These are phyloP conservation scores for Lactuca sativa DNA, from an alignment of 129 eudicot genomes.

Conservation along the genomic window DNA sequence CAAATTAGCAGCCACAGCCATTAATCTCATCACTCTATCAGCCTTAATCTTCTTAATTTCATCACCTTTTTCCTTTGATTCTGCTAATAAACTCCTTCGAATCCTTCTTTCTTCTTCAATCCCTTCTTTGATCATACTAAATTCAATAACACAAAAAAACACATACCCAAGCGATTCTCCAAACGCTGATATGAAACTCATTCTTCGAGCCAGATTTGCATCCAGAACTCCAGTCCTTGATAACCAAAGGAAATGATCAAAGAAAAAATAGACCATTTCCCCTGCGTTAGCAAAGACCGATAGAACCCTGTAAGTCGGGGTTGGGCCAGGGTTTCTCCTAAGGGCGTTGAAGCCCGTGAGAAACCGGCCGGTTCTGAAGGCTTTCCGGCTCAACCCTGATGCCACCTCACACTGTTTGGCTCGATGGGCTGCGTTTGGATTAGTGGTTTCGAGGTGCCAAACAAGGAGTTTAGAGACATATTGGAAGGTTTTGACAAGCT, in stretches of 20 bases:
- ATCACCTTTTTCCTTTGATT: slow-evolving; percentile 31
- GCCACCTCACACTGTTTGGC: slow-evolving; percentile 95
- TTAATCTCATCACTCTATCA: slow-evolving; percentile 91
- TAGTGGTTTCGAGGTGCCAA: slow-evolving; percentile 56
- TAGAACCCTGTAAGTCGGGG: slow-evolving; percentile 46
- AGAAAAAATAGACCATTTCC: slow-evolving; percentile 97
- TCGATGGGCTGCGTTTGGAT: slow-evolving; percentile 54
- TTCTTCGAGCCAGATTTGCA: slow-evolving; percentile 59
- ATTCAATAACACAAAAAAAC: slow-evolving; percentile 69
- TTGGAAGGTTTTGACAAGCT: slow-evolving; percentile 93
- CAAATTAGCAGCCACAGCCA: slow-evolving; percentile 92
- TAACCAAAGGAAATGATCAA: slow-evolving; percentile 90
- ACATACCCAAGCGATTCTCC: slow-evolving; percentile 95
- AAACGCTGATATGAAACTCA: slow-evolving; percentile 95
- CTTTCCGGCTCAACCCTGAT: slow-evolving; percentile 92
- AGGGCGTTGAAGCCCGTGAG: slow-evolving; percentile 90
- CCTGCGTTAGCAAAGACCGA: slow-evolving; percentile 81
- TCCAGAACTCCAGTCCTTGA: slow-evolving; percentile 77
- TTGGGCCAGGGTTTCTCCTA: slow-evolving; percentile 63
- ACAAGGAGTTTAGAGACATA: slow-evolving; percentile 87
- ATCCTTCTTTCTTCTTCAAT: slow-evolving; percentile 45
- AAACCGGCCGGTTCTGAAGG: slow-evolving; percentile 83
- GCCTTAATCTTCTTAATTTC: slow-evolving; percentile 49
- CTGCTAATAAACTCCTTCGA: slow-evolving; percentile 19
- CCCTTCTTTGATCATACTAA: slow-evolving; percentile 66